phyloP scores from a whole-genome alignment of 176 grass and related monocot genomes.

The Secale cereale region DNA sequence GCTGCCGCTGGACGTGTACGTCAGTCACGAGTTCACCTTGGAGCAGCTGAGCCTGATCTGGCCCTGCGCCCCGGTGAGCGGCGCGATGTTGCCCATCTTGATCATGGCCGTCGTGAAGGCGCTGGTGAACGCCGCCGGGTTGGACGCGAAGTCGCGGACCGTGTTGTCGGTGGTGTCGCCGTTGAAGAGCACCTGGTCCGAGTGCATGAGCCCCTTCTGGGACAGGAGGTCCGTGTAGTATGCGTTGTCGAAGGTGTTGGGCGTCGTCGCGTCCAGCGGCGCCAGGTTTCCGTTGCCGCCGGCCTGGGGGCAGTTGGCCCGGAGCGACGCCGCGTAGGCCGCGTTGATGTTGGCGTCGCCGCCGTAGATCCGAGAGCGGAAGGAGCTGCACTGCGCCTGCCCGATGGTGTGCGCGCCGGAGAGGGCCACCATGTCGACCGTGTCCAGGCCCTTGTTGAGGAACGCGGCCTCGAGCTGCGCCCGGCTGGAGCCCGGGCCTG shows the following conservation, averaged over 20 bases:
- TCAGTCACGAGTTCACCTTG: constrained; percentile 14
- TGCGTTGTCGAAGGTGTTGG: too few species aligned
- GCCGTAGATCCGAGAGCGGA: constrained; percentile 40
- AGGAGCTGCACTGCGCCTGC: constrained; percentile 38
- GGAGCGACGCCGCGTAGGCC: constrained; percentile 8
- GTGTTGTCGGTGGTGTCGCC: constrained; percentile 28
- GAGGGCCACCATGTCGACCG: constrained; percentile 11
- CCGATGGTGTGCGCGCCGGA: constrained; percentile 53
- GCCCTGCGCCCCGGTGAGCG: not conserved
- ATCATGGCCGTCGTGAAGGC: constrained; percentile 50
- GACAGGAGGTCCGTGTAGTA: not conserved
- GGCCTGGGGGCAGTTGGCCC: too few species aligned
- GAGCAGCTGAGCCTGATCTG: constrained; percentile 33
- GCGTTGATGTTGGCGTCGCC: constrained; percentile 24
- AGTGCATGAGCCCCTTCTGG: not conserved
- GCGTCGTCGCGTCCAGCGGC: too few species aligned
- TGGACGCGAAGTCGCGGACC: constrained; percentile 29
- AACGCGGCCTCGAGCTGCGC: not conserved
- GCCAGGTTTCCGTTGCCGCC: too few species aligned
- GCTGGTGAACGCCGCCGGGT: not conserved
- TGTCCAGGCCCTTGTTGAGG: not conserved
- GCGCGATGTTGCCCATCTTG: constrained; percentile 33
- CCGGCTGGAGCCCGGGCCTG: not conserved
- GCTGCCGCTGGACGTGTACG: not conserved
- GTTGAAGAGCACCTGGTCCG: constrained; percentile 62